Evolutionary conservation across 192 early-diverging fungal species (phyloP).

Genomic region (Coemansia sp.): DNA sequence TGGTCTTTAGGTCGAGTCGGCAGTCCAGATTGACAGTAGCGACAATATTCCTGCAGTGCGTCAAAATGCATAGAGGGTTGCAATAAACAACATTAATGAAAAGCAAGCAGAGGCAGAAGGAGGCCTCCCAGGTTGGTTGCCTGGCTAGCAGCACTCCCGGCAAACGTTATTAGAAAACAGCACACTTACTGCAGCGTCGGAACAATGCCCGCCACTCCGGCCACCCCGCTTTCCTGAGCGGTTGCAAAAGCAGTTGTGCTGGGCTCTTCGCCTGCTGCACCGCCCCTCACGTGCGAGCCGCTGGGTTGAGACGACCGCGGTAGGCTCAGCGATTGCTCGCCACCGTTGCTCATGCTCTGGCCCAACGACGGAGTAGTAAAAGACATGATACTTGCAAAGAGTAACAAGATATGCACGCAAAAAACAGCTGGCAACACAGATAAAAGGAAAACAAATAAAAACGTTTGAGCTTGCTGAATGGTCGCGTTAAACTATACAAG

Average conservation of each 20-base stretch:
- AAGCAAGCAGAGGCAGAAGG: background rate
- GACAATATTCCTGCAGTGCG: constrained; percentile 81
- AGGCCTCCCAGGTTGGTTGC: background rate
- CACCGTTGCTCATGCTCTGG: constrained; percentile 10
- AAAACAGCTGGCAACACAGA: background rate
- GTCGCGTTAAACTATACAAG: too few species aligned
- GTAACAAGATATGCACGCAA: background rate
- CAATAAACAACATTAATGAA: background rate
- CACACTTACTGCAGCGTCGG: constrained; percentile 42
- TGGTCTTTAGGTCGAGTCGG: constrained; percentile 95
- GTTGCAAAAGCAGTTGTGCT: background rate
- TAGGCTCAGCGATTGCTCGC: constrained; percentile 25
- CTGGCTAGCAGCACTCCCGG: background rate
- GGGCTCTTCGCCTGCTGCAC: background rate
- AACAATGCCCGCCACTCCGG: constrained; percentile 42
- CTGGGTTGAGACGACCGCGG: constrained; percentile 12
- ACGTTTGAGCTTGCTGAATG: too few species aligned
- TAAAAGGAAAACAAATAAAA: background rate
- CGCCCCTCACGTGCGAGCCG: background rate
- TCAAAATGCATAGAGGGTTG: too few species aligned
- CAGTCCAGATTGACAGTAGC: constrained; percentile 98
- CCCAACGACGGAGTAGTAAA: constrained; percentile 34
- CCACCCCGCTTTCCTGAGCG: constrained; percentile 5
- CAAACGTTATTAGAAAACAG: too few species aligned
- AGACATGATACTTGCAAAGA: constrained; percentile 19